Evolutionary conservation across 345 rosid species (phyloP).

Genomic region (Eucalyptus regnans): DNA sequence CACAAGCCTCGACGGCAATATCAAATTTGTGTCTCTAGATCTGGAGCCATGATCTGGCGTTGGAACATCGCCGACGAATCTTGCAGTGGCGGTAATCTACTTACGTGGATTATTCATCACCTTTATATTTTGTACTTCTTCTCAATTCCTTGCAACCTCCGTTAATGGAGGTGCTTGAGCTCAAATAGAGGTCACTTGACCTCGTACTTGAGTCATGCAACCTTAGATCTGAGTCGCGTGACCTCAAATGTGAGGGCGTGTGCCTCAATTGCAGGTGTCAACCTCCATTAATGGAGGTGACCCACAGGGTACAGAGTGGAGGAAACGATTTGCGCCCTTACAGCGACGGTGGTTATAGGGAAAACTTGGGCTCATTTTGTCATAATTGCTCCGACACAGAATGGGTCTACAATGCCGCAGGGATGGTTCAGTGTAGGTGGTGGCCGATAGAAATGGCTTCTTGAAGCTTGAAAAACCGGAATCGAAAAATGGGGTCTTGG

Average conservation of each 20-base stretch:
- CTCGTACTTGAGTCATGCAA: not conserved
- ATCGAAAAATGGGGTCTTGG: not conserved
- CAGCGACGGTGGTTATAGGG: not conserved
- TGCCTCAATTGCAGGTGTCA: not conserved
- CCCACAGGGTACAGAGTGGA: not conserved
- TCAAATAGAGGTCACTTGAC: not conserved
- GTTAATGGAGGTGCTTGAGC: not conserved
- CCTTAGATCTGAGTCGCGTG: not conserved
- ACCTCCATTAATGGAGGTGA: not conserved
- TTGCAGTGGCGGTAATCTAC: not conserved
- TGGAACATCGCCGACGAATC: no score
- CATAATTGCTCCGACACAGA: not conserved
- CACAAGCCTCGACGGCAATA: no score
- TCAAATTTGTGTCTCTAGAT: no score
- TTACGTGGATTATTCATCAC: not conserved
- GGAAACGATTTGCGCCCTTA: not conserved
- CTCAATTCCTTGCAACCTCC: not conserved
- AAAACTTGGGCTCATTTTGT: not conserved
- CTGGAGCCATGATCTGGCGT: no score
- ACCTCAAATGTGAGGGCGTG: not conserved
- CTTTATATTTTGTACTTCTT: not conserved
- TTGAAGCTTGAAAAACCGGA: not conserved
- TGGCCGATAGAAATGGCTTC: not conserved
- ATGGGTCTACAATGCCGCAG: not conserved
- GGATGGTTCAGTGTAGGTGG: not conserved